A percentile compares a stretch with the other conserved stretches of the same genome.
These are phyloP conservation scores for Ambrosiella xylebori DNA, from an alignment of 2,329 filamentous ascomycete species.

Conservation along the genomic window DNA sequence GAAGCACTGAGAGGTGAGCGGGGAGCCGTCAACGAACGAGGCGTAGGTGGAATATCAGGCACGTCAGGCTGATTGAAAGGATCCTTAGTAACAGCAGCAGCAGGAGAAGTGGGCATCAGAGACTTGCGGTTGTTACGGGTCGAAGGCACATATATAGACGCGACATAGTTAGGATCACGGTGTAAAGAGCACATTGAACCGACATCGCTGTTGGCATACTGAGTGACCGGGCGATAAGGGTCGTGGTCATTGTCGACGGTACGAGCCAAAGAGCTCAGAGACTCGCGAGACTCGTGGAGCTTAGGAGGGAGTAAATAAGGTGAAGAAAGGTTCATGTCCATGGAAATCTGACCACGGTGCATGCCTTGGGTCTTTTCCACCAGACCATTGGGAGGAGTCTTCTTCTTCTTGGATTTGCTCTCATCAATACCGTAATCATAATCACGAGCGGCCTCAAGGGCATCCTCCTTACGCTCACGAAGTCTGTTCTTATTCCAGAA, in stretches of 20 bases:
- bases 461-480: slow-evolving; percentile 60
- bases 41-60: slow-evolving; percentile 7
- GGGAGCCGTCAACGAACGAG: slow-evolving; percentile 1
- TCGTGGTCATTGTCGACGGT: slow-evolving; percentile 61
- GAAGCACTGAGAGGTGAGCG: slow-evolving; percentile 1
- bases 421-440: slow-evolving; percentile 73
- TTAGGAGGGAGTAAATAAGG: slow-evolving; percentile 88
- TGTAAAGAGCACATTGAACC: slow-evolving; percentile 37
- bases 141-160: slow-evolving; percentile 30
- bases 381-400: slow-evolving; percentile 17
- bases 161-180: slow-evolving; percentile 21
- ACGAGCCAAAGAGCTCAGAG: slow-evolving; percentile 68
- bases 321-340: slow-evolving; percentile 60
- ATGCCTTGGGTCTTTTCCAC: slow-evolving; percentile 35
- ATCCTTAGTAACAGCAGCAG: slow-evolving; percentile 7
- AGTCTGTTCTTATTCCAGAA: slow-evolving; percentile 64
- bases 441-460: slow-evolving; percentile 71
- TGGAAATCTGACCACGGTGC: slow-evolving; percentile 40
- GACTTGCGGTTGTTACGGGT: slow-evolving; percentile 23
- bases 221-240: slow-evolving; percentile 53
- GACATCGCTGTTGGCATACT: slow-evolving; percentile 40
- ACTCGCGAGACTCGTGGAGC: slow-evolving; percentile 64
- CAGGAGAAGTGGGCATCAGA: slow-evolving; percentile 27
- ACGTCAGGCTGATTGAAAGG: slow-evolving; percentile 5
- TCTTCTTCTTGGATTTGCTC: slow-evolving; percentile 20